Base-by-base conservation (phyloP, 176 grass and related monocot species). In the Oryza rufipogon region DNA sequence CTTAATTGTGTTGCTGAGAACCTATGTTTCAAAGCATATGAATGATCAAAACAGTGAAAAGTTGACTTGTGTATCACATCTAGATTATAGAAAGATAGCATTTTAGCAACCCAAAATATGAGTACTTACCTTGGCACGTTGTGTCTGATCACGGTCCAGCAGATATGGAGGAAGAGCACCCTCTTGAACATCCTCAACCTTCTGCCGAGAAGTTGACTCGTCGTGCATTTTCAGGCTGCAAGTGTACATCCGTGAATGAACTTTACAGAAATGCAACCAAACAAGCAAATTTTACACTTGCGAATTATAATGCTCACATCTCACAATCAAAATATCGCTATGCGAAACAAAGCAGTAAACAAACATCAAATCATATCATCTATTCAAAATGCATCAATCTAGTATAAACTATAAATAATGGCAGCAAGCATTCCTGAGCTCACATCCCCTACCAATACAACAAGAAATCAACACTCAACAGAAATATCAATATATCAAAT, bases 1-100 rank as follows among this genome's bases (percentile, higher is more conserved):
- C 83, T 94, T 94, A 54, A 97, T 92, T 66, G 90, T 97, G 87
- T 97, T 97, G 92, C 95, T 97, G 13, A 97, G 86, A 51, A 94
- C 84, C 95, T 97, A 58, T 22, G 72, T 6, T 64, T 81, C 16
- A 88, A 6, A 46, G 81, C 16, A 81, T 9, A 66, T 78, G 46
- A 45, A 74, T 16, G 14, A 68, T 46, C 28, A 47, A 12, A 8
- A 3, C 60, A 49, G 69, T 17, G 20, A 23, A 77, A 77, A 16
- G 3, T 32, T 5, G 69, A 41, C 54, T 4, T 6, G 0, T 22
- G 11, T 64, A 13, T 4, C 39, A 11, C 56, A 3, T 13, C n/a
- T 23, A 11, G 0, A 63, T 20, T 23, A 25, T 3, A 23, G 9
- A 25, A 39, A 46, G 11, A 28, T 9, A 83, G 6, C 3, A 34